A percentile compares a stretch with the other conserved stretches of the same genome.
Conservation (phyloP, 2,329 filamentous ascomycete species). For the Tolypocladium paradoxum region DNA sequence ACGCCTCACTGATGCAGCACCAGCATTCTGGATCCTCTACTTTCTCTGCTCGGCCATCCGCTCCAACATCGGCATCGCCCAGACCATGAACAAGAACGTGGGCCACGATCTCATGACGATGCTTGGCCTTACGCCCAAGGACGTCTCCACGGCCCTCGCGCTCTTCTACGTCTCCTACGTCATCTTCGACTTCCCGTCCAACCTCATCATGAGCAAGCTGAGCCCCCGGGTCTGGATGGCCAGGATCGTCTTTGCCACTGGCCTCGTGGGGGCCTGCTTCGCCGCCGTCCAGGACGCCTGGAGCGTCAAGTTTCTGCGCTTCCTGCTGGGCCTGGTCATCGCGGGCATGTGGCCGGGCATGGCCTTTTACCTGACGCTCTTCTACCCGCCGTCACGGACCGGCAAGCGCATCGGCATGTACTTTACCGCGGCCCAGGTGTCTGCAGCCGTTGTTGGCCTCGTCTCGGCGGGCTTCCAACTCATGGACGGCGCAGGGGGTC, state of each 20-base stretch:
- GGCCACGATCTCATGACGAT: conserved; percentile 66
- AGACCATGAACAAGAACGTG: conserved; percentile 72
- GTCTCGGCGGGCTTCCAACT: conserved; percentile 87
- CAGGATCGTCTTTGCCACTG: conserved; percentile 78
- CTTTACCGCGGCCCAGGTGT: conserved; percentile 81
- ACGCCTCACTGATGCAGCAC: conserved; percentile 1
- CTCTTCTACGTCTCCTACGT: conserved; percentile 92
- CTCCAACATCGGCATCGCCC: conserved; percentile 85
- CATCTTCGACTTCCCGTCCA: conserved; percentile 79
- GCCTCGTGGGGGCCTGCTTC: conserved; percentile 74
- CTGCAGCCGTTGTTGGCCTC: conserved; percentile 77
- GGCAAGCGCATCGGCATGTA: conserved; percentile 85
- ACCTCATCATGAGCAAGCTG: conserved; percentile 76
- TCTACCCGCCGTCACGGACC: conserved; percentile 78
- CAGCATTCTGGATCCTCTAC: conserved; percentile 81
- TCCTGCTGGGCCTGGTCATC: conserved; percentile 77
- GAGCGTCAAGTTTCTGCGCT: conserved; percentile 80
- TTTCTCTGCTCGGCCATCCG: conserved; percentile 88
- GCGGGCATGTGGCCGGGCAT: conserved; percentile 95
- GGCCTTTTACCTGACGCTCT: conserved; percentile 84
- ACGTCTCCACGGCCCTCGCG: conserved; percentile 74
- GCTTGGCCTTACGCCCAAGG: conserved; percentile 58
- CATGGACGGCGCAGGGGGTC: conserved; percentile 68
- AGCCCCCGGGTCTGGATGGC: conserved; percentile 88
- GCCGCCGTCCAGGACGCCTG: conserved; percentile 71